phyloP scores from a whole-genome alignment of 192 early-diverging fungal species.

The Bifiguratus adelaidae region DNA sequence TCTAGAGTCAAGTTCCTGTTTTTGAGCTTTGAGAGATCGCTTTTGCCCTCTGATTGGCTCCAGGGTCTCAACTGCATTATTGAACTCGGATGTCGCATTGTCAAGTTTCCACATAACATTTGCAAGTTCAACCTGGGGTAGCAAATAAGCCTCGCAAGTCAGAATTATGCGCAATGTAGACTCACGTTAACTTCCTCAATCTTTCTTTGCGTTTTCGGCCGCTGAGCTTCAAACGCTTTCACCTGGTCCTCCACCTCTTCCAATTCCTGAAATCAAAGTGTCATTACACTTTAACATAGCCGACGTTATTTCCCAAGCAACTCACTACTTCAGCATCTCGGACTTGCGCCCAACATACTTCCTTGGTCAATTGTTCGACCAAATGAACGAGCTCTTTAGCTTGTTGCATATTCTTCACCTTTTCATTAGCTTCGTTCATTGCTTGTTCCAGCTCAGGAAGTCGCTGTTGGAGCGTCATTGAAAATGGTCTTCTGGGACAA shows the following conservation, averaged over 20 bases:
- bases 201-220: conserved; percentile 16
- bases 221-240: conserved; percentile 16
- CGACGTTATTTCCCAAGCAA: not conserved
- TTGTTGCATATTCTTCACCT: conserved; percentile 55
- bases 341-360: conserved; percentile 71
- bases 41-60: conserved; percentile 20
- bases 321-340: conserved; percentile 35
- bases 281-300: not conserved
- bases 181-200: no score
- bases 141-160: no score
- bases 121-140: no score
- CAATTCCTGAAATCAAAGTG: conserved; percentile 7
- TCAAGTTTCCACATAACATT: no score
- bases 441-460: conserved; percentile 63
- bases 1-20: not conserved
- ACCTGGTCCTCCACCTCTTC: conserved; percentile 20
- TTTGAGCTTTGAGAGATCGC: not conserved
- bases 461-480: not conserved
- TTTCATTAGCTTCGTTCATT: conserved; percentile 50
- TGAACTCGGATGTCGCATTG: no score
- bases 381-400: conserved; percentile 42
- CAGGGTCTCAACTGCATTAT: no score
- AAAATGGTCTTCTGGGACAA: not conserved
- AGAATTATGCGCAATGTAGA: no score
- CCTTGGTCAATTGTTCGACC: conserved; percentile 47